Base-by-base conservation (phyloP, 1,284 basidiomycete species). In the Heterobasidion occidentale region DNA sequence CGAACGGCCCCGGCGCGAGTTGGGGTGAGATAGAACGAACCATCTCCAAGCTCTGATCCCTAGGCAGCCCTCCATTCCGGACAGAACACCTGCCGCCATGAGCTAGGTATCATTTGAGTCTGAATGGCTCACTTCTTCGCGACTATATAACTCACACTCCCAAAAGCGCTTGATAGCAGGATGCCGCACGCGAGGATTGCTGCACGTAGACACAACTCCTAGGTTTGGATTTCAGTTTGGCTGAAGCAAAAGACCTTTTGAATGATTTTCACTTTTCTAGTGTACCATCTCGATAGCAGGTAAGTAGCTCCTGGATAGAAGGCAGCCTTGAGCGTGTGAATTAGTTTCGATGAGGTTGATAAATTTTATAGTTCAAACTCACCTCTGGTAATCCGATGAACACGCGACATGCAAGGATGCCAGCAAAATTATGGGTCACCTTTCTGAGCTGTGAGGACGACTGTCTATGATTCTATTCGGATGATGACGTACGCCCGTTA, bases 121-220 rank as follows among this genome's bases (percentile, higher is more conserved):
- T 42, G 38, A 33, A 2, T 49, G n/a, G 27, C 8, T 14, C 47
- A 42, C 38, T 42, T n/a, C n/a, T n/a, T 27, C 27, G 27, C 27
- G 27, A 27, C 27, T 27, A 27, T 27, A 27, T 27, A 59, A n/a
- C 82, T 67, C 55, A 86, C 83, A 55, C 78, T 74, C 46, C 88
- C 87, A 65, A 91, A 90, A 2, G 89, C 88, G 69, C 89, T 90
- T 0, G 85, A 86, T 52, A 90, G 75, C n/a, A 90, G 71, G 3
- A 83, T 65, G 15, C 87, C 88, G 7, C 76, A 76, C 66, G 84
- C 89, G 2, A 92, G 75, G 56, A 90, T 76, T 0, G 86, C 84
- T 51, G 83, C 80, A 44, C 90, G 80, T 56, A 90, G 78, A 0
- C 83, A 82, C 7, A 87, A 70, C 68, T 87, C 83, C 82, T 84